Evolutionary conservation across 139 green algal genomes (phyloP), one percentile per base, ranked within the genome.

Genomic region (Zygnema cylindricum): DNA sequence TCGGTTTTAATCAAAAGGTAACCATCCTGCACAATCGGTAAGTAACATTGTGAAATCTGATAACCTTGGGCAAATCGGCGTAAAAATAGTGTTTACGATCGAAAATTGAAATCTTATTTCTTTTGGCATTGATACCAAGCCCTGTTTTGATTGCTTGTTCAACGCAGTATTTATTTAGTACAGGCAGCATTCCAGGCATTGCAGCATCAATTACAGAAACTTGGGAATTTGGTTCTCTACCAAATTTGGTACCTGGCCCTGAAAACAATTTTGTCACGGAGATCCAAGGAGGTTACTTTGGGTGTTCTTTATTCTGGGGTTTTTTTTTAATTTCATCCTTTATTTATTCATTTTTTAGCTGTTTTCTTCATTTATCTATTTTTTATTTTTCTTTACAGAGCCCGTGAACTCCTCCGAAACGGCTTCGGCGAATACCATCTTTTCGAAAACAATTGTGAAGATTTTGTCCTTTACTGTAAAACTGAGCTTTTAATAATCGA

Each of bases 391-490:
- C 73, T 38, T 81, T 79, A 69, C 55, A 78, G 85, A 7, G 85
- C 85, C 2, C 36, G 33, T 30, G 42, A 40, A 33, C 85, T 89
- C 25, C 25, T 89, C 11, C n/a, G 40, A 23, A 23, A 89, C 30
- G 85, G 85, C 1, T 87, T 90, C 55, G 85, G 85, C 1, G 23
- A 85, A 3, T 90, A 90, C 78, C 49, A 90, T 32, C 77, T 90
- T n/a, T 71, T 90, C 3, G 54, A 90, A 43, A 86, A 90, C 85
- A 90, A 90, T 49, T 90, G 85, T 55, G 85, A 90, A 69, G 81
- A 89, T 30, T 90, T 90, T 79, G 77, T 78, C 1, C 32, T 90
- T 1, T 90, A 90, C 78, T 90, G 85, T 78, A 90, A 90, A 69
- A 90, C 85, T 11, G 81, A 40, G 11, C 79, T 89, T 3, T 55